Evolutionary conservation across 2,329 filamentous ascomycete species (phyloP), one percentile per base, ranked within the genome.

Genomic region (Pestalotiopsis sp.): DNA sequence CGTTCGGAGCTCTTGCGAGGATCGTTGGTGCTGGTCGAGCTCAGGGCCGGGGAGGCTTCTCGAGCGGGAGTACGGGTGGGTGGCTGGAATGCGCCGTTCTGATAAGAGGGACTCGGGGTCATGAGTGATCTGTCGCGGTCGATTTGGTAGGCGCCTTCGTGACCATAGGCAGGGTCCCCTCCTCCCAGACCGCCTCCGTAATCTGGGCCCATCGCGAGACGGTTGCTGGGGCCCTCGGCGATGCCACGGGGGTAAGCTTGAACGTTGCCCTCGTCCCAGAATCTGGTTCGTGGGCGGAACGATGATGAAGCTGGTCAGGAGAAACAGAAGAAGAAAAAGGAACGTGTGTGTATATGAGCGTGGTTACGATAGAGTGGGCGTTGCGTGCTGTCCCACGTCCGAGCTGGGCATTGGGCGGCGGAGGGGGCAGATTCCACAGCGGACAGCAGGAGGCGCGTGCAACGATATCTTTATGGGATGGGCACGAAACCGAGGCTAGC

Each of bases 1-100:
- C 87, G 84, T 78, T 91, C 89, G 72, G 77, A 82, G 78, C 87
- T 90, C 74, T 80, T 84, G 73, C 86, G 82, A 69, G 82, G 79
- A 68, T 88, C 86, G 68, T 75, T 74, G 41, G 85, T 70, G 68
- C 75, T 74, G 39, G 85, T 70, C 63, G 75, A 75, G 71, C 79
- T 81, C 39, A 79, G 76, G 20, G 80, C 77, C 9, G 82, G 82
- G 0, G 82, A 83, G 23, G 70, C 77, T n/a, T 66, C 64, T 38
- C 64, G 27, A 31, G 52, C 17, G 49, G 80, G 77, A 7, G 74
- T 74, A 39, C 78, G 74, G 25, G 64, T 73, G n/a, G 73, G 76
- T n/a, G 76, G 72, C 39, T 75, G 70, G 63, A 71, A 76, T 45
- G 70, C 74, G 61, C 77, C 75, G 59, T 78, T 78, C 38, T 73